These are phyloP conservation scores for Pyrrhoderma noxium DNA, from an alignment of 1,284 basidiomycete species.

Conservation along the genomic window DNA sequence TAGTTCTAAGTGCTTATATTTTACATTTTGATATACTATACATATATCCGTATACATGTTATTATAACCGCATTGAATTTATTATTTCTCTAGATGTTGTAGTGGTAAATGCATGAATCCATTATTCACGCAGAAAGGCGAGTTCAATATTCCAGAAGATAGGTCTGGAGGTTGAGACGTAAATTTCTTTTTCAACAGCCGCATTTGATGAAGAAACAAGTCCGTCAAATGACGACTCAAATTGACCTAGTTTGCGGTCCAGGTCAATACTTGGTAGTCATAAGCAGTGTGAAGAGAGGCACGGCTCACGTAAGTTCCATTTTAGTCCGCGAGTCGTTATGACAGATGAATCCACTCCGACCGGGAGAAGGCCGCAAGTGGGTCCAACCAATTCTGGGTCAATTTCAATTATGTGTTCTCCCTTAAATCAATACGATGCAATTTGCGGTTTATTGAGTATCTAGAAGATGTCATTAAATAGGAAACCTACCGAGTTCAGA, in stretches of 20 bases:
- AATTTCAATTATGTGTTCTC: constrained; percentile 71
- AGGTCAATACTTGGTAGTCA: background rate
- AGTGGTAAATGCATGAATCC: background rate
- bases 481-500: constrained; percentile 63
- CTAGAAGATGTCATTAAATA: no score
- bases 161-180: constrained; percentile 70
- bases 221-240: constrained; percentile 71
- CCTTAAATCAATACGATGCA: constrained; percentile 50
- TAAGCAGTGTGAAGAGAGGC: background rate
- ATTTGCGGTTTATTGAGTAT: no score
- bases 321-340: constrained; percentile 79
- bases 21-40: no score
- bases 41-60: no score
- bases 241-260: constrained; percentile 36
- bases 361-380: constrained; percentile 89
- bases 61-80: no score
- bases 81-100: no score
- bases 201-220: constrained; percentile 91
- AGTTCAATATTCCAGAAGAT: constrained; percentile 85
- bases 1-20: no score
- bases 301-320: constrained; percentile 78
- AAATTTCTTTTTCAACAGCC: constrained; percentile 63
- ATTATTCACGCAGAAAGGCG: constrained; percentile 5
- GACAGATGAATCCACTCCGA: constrained; percentile 71
- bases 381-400: constrained; percentile 71